Evolutionary conservation across 371 early-diverging fungal species (phyloP), one percentile per base, ranked within the genome.

Genomic region (Rhizopus stolonifer): DNA sequence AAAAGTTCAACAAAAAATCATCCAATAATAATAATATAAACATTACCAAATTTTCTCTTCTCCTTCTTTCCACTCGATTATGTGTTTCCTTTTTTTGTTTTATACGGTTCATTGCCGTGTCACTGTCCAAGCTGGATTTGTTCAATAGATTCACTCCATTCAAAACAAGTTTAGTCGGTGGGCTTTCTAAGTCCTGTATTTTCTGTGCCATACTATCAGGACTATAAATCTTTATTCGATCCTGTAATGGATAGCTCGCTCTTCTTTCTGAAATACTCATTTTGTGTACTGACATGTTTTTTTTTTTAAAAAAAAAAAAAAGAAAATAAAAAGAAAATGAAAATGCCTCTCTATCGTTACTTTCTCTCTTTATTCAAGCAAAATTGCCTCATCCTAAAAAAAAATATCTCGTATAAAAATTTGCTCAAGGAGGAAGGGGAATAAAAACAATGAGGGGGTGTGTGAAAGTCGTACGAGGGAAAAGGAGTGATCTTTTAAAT

Each of bases 1-100:
- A 24, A 17, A 29, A n/a, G n/a, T n/a, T n/a, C n/a, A n/a, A n/a
- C n/a, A n/a, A n/a, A n/a, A n/a, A n/a, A n/a, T n/a, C n/a, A n/a
- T n/a, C n/a, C n/a, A n/a, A n/a, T n/a, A n/a, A n/a, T 29, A 29
- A 0, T 36, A 4, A 5, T 14, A 36, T 14, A 31, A 33, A 18
- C 10, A 15, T 14, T 48, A 64, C 59, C 56, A 59, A 43, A 22
- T 52, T 64, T 47, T 80, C 83, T 49, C 83, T 61, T 33, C 83
- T 68, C 49, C 80, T 69, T 15, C 83, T 63, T 51, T 82, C 83
- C 10, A 81, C 82, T 25, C 70, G 71, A 56, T 81, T 81, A 54
- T 82, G 83, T 22, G 78, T 80, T 49, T 80, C 75, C 54, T 75
- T 69, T 26, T 80, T 67, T 50, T 79, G 70, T 49, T 70, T 72